A percentile compares a stretch with the other conserved stretches of the same genome.
These are phyloP conservation scores for Agroathelia rolfsii DNA, from an alignment of 1,284 basidiomycete species.

Conservation along the genomic window DNA sequence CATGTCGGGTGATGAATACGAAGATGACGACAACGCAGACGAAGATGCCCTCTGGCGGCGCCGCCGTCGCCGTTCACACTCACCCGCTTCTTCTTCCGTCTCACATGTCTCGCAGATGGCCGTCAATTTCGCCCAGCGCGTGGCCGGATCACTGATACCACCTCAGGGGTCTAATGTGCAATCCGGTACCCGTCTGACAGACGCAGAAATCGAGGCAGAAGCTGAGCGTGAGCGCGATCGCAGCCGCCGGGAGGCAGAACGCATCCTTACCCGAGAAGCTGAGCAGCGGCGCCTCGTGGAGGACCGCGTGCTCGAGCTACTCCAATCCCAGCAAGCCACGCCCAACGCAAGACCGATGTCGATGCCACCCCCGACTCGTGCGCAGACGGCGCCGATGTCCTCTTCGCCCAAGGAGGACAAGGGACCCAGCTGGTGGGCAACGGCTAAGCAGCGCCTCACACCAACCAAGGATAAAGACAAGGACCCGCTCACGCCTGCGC, in stretches of 20 bases:
- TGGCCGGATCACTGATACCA: too few species aligned
- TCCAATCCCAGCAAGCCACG: slow-evolving; percentile 33
- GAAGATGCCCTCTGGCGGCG: slow-evolving; percentile 25
- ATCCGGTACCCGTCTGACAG: slow-evolving; percentile 43
- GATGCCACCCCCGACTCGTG: not conserved
- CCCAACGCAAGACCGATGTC: too few species aligned
- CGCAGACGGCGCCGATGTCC: not conserved
- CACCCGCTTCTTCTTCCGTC: slow-evolving; percentile 45
- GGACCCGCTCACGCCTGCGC: slow-evolving; percentile 38
- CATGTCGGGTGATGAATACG: slow-evolving; percentile 35
- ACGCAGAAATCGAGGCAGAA: slow-evolving; percentile 71
- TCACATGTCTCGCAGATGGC: slow-evolving; percentile 56
- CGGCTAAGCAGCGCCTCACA: slow-evolving; percentile 1
- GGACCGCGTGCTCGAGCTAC: slow-evolving; percentile 64
- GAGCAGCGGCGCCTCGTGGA: slow-evolving; percentile 57
- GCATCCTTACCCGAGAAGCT: slow-evolving; percentile 60
- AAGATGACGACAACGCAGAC: slow-evolving; percentile 35
- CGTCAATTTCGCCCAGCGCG: slow-evolving; percentile 57
- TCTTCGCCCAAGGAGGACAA: slow-evolving; percentile 40
- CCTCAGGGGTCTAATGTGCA: slow-evolving; percentile 54
- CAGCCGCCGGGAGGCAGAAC: slow-evolving; percentile 65
- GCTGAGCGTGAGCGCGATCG: slow-evolving; percentile 64
- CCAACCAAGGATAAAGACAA: slow-evolving; percentile 3
- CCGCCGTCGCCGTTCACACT: slow-evolving; percentile 41
- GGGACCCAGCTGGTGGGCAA: slow-evolving; percentile 16